These are phyloP conservation scores for Xylaria telfairii DNA, from an alignment of 495 filamentous ascomycete genomes.

Conservation along the genomic window DNA sequence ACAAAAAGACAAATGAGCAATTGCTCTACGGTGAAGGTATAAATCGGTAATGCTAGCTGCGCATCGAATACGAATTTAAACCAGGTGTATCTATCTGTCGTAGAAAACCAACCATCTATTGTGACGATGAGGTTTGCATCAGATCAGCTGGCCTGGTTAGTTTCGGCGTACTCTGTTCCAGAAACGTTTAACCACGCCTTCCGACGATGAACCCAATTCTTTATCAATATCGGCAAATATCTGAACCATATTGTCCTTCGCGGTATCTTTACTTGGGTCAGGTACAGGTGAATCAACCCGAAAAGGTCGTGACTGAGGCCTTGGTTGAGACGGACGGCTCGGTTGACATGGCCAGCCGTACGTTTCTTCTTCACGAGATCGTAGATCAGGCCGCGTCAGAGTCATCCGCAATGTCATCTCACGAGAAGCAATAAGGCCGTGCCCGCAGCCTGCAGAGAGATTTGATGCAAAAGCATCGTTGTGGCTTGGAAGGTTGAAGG, in stretches of 20 bases:
- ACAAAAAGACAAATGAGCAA: conserved; percentile 16
- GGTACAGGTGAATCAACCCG: conserved; percentile 29
- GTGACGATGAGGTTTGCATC: neutral
- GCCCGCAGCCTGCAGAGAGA: conserved; percentile 54
- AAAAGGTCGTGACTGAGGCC: conserved; percentile 31
- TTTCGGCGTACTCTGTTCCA: conserved; percentile 44
- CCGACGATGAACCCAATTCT: conserved; percentile 32
- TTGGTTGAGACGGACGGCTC: conserved; percentile 37
- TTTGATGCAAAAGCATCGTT: conserved; percentile 34
- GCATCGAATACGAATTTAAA: neutral
- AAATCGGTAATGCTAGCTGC: neutral
- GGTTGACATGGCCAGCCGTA: conserved; percentile 58
- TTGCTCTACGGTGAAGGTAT: neutral
- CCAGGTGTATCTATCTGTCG: neutral
- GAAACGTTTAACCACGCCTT: conserved; percentile 40
- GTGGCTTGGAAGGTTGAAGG: conserved; percentile 37
- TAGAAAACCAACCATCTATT: neutral
- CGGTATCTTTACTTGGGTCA: conserved; percentile 22
- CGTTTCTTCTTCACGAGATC: conserved; percentile 67
- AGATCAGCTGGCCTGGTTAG: neutral
- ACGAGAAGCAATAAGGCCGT: conserved; percentile 64
- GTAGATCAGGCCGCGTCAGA: conserved; percentile 84
- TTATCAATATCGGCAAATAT: conserved; percentile 44
- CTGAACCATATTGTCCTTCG: conserved; percentile 42
- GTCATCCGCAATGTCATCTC: conserved; percentile 98